phyloP scores from a whole-genome alignment of 495 filamentous ascomycete species.

The Podospora conica region DNA sequence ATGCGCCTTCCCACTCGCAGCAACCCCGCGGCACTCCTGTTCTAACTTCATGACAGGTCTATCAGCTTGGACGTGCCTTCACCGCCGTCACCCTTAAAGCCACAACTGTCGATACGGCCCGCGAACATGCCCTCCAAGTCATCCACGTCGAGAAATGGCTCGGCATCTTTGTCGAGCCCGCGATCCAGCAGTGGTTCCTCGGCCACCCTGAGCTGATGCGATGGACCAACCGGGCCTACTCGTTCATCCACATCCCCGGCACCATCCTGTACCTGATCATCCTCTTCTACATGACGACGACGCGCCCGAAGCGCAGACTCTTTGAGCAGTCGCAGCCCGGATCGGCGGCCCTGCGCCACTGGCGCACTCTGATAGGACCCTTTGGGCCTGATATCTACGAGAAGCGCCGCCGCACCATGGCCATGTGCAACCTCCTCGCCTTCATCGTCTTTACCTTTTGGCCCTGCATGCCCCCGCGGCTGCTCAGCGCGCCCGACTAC shows the following conservation, averaged over 20 bases:
- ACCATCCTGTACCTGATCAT: conserved; percentile 63
- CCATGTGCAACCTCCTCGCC: conserved; percentile 67
- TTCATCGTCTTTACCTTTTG: conserved; percentile 73
- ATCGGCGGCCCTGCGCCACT: conserved; percentile 27
- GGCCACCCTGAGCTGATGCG: conserved; percentile 21
- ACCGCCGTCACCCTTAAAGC: conserved; percentile 55
- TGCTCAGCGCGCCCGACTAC: conserved; percentile 50
- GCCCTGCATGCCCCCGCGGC: conserved; percentile 75
- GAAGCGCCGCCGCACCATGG: conserved; percentile 54
- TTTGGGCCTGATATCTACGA: conserved; percentile 27
- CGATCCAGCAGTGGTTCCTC: conserved; percentile 52
- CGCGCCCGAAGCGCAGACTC: conserved; percentile 34
- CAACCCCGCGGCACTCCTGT: background rate
- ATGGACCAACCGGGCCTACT: conserved; percentile 60
- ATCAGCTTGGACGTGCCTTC: conserved; percentile 33
- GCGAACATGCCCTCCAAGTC: conserved; percentile 52
- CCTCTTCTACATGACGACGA: conserved; percentile 61
- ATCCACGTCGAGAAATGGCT: conserved; percentile 56
- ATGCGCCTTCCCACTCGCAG: conserved; percentile 37
- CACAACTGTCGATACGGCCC: conserved; percentile 43
- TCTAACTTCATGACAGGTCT: conserved; percentile 16
- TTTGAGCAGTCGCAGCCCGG: conserved; percentile 27
- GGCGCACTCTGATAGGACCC: conserved; percentile 40
- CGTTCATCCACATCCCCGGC: conserved; percentile 76
- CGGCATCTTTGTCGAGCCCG: conserved; percentile 57